phyloP scores from a whole-genome alignment of 305 asterid genomes.

The Ilex paraguariensis region DNA sequence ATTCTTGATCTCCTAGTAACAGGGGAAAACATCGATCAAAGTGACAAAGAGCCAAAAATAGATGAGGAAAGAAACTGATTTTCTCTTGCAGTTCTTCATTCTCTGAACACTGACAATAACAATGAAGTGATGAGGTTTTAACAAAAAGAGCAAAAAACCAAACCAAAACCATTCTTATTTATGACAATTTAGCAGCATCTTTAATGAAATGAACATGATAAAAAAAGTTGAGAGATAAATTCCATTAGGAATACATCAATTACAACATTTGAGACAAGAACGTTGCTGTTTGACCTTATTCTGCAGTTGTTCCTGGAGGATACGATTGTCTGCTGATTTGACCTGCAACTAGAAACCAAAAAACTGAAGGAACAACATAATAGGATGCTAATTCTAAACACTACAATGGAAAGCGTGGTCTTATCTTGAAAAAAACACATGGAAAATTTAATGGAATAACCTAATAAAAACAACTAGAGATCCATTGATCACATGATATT shows the following conservation, averaged over 20 bases:
- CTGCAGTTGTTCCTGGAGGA: constrained; percentile 93
- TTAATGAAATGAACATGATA: not conserved
- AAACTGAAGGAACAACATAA: constrained; percentile 19
- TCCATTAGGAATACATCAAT: not conserved
- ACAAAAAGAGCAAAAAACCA: constrained; percentile 3
- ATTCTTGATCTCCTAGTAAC: constrained; percentile 72
- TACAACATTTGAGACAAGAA: too few species aligned
- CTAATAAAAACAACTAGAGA: too few species aligned
- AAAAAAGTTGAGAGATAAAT: too few species aligned
- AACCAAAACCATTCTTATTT: not conserved
- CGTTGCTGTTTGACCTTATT: constrained; percentile 51
- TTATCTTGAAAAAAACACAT: too few species aligned
- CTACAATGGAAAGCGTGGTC: too few species aligned
- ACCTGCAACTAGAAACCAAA: constrained; percentile 56
- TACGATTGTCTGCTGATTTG: constrained; percentile 88
- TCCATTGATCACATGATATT: too few species aligned
- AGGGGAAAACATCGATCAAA: constrained; percentile 7
- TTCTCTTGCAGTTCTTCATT: constrained; percentile 68
- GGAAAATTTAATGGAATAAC: too few species aligned
- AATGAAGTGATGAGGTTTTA: constrained; percentile 18
- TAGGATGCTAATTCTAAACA: not conserved
- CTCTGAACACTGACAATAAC: constrained; percentile 58
- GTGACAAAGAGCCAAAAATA: constrained; percentile 25
- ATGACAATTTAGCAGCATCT: too few species aligned
- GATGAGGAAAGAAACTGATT: constrained; percentile 56